These are phyloP conservation scores for Trichoderma atroviride DNA, from an alignment of 2,329 filamentous ascomycete species.

Conservation along the genomic window DNA sequence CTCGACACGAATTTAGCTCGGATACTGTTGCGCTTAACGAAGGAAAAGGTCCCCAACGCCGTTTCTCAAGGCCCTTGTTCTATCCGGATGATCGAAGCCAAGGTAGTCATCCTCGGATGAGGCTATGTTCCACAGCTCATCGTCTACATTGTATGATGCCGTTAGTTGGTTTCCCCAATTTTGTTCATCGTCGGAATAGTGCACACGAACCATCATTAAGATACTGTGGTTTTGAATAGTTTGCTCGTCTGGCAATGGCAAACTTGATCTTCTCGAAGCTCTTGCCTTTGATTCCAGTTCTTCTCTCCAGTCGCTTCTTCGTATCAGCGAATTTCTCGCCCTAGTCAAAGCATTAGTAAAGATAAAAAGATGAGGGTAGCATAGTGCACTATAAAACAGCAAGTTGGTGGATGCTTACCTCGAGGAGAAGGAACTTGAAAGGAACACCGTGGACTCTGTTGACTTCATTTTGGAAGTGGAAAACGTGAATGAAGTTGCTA, in stretches of 20 bases:
- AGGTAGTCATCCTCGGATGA: constrained; percentile 62
- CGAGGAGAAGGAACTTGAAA: constrained; percentile 84
- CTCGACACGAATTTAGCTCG: not conserved
- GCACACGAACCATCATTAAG: constrained; percentile 72
- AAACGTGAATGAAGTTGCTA: constrained; percentile 70
- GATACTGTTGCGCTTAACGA: constrained; percentile 35
- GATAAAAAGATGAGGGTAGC: not conserved
- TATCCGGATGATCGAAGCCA: constrained; percentile 67
- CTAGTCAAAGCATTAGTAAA: constrained; percentile 45
- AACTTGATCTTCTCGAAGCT: constrained; percentile 99
- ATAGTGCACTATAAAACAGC: not conserved
- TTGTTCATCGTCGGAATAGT: not conserved
- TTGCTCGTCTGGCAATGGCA: constrained; percentile 71
- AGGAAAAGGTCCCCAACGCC: constrained; percentile 67
- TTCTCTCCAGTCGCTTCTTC: constrained; percentile 89
- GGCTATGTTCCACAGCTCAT: constrained; percentile 58
- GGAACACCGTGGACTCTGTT: constrained; percentile 83
- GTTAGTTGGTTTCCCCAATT: not conserved
- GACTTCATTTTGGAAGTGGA: constrained; percentile 91
- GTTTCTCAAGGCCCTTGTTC: constrained; percentile 60
- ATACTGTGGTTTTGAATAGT: constrained; percentile 78
- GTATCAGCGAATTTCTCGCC: constrained; percentile 88
- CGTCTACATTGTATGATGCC: constrained; percentile 49
- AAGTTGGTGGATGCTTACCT: constrained; percentile 52
- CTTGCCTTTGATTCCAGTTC: constrained; percentile 95